These are phyloP conservation scores for Saturnispora ahearnii DNA, from an alignment of 805 yeast genomes.

Conservation along the genomic window DNA sequence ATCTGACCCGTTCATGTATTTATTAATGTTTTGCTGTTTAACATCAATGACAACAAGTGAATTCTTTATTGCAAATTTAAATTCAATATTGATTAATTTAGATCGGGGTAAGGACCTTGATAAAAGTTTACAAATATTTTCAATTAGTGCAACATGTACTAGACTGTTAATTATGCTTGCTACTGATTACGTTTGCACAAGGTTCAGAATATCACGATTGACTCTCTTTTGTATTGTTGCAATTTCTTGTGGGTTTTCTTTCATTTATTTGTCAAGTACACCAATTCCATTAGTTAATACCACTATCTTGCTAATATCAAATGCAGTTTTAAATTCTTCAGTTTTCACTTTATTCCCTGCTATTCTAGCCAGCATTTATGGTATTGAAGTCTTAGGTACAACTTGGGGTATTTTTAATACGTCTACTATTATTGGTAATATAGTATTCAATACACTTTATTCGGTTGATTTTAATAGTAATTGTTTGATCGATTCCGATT, in stretches of 20 bases:
- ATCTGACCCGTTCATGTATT: slow-evolving; percentile 53
- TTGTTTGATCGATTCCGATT: slow-evolving; percentile 18
- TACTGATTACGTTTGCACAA: slow-evolving; percentile 48
- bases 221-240: slow-evolving; percentile 22
- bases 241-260: slow-evolving; percentile 22
- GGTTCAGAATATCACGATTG: slow-evolving; percentile 21
- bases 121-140: slow-evolving; percentile 26
- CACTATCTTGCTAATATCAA: slow-evolving; percentile 17
- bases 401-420: slow-evolving; percentile 87
- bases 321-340: slow-evolving; percentile 51
- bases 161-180: slow-evolving; percentile 59
- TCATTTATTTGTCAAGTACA: slow-evolving; percentile 24
- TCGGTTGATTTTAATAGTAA: slow-evolving; percentile 52
- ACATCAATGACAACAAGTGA: slow-evolving; percentile 77
- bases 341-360: slow-evolving; percentile 83
- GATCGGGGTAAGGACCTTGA: slow-evolving; percentile 15
- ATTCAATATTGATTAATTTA: slow-evolving; percentile 30
- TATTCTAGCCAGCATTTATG: slow-evolving; percentile 76
- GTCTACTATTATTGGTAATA: slow-evolving; percentile 46
- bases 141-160: slow-evolving; percentile 59
- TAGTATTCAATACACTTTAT: slow-evolving; percentile 51
- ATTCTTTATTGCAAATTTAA: slow-evolving; percentile 77
- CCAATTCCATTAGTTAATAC: slow-evolving; percentile 18
- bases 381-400: slow-evolving; percentile 79
- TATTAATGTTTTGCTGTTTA: slow-evolving; percentile 53